Evolutionary conservation across 129 eudicot genomes (phyloP), one percentile per base, ranked within the genome.

Genomic region (Centrapalus pauciflorus): DNA sequence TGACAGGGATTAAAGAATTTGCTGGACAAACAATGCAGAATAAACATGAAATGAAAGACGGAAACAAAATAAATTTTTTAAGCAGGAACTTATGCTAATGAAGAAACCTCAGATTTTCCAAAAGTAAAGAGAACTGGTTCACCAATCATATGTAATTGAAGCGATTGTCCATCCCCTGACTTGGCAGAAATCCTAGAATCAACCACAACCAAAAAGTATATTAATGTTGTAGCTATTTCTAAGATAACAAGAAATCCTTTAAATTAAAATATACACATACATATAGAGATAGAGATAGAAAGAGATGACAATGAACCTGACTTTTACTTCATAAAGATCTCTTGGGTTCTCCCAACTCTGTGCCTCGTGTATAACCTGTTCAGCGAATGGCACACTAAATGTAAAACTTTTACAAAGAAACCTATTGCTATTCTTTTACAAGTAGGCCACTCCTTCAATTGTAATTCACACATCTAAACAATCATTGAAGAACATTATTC

Each of bases 291-390:
- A 58, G 46, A 55, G 27, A 45, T 7, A 70, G 38, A 45, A 12
- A 9, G 16, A 45, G 2, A 58, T 26, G 27, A 67, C 51, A 71
- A 28, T 46, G 45, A 84, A 94, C 99, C 97, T 82, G 66, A 80
- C 95, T 82, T 94, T 89, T 19, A 89, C 90, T 94, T 94, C 99
- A 79, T 89, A 94, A 4, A 96, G 97, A 49, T 81, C 97, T 75
- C 99, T 75, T 1, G 99, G 99, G 64, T 87, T 73, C 74, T 94
- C 99, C 99, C 99, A 94, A 43, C 95, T 88, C 30, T 86, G 86
- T 72, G 95, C 99, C 73, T 94, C 99, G 52, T 74, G 70, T 60
- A 77, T 55, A 43, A 93, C 92, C 98, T 93, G 78, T 61, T 61
- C 40, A 56, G 58, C 67, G 51, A 70, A 70, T 7, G 45, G 16